Evolutionary conservation across 148 eudicot species (phyloP), one percentile per base, ranked within the genome.

Genomic region (Fallopia convolvulus): DNA sequence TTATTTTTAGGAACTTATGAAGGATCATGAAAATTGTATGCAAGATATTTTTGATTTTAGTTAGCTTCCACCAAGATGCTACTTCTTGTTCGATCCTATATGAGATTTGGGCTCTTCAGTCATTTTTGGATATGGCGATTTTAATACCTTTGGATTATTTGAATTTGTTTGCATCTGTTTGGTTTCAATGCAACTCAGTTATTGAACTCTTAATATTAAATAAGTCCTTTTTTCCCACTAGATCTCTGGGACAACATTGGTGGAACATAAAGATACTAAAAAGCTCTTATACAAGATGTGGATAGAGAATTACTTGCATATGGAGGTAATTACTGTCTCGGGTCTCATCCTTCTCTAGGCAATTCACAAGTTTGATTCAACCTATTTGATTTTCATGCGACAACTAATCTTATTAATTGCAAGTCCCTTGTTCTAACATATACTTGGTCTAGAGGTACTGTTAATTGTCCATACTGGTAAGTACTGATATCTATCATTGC

Each of bases 181-280:
- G 10, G 61, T 55, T n/a, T 55, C 10, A 5, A 55, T 55, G 23
- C 61, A 55, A 55, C 26, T 55, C 26, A 55, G 26, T 55, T 18
- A n/a, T 30, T 63, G 4, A 63, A 63, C 18, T 3, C 30, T 12
- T 15, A 18, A 5, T 66, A 66, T 44, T 66, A 13, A 53, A 60
- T 26, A 23, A 18, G 61, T 52, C 5, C 10, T 44, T 6, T 44
- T 26, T 17, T 66, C 15, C 15, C 15, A 66, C 44, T 36, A 95
- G 99, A 90, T 91, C 80, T 83, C 99, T n/a, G 90, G 84, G 26
- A 65, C 81, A 33, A 84, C 87, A 76, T 90, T 95, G 80, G 88
- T 91, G 77, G 97, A 93, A 21, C 93, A 91, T 92, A 95, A 91
- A 85, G 92, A 80, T 73, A 81, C 97, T n/a, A 74, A 86, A 77